Evolutionary conservation across 495 filamentous ascomycete species (phyloP), one percentile per base, ranked within the genome.

Genomic region (Lophiostoma macrostomum): DNA sequence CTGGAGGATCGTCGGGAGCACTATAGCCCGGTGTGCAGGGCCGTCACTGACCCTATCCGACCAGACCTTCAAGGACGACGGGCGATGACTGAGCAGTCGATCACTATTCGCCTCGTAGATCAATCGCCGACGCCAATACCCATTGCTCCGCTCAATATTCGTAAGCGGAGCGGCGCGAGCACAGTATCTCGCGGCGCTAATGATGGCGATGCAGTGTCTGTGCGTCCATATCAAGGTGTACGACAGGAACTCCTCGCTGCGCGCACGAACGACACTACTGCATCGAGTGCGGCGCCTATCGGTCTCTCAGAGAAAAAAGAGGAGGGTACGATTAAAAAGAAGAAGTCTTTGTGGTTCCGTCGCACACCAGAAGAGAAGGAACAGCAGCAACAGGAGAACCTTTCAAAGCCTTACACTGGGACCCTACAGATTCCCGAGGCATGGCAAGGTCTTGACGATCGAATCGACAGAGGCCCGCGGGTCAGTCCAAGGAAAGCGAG

Each of bases 141-240:
- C 10, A 65, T 73, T 18, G 65, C 69, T 8, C 66, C 66, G 19
- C 64, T 73, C 3, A 73, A 73, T 38, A 69, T 73, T 25, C 67
- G 67, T 53, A 73, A 73, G 56, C 54, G 53, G 27, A 73, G 69
- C 43, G 47, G 52, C 16, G 65, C 60, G 18, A 65, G 59, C 50
- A 53, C 45, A 25, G 25, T 11, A 4, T 57, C 50, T 34, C 30
- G 25, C 18, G 24, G 36, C 53, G 34, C 41, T 47, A 60, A 51
- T 40, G 53, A 47, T 8, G 47, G 14, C 20, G 20, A 19, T 16
- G 7, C 32, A 39, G 52, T 40, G 30, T 41, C 35, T 18, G 32
- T 45, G n/a, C 19, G 40, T n/a, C 25, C 58, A 5, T 55, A 55
- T 22, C 32, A 60, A 14, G 27, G 25, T 19, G 30, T 52, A n/a